phyloP scores from a whole-genome alignment of 2,329 filamentous ascomycete genomes.

The Aspergillus sp. region DNA sequence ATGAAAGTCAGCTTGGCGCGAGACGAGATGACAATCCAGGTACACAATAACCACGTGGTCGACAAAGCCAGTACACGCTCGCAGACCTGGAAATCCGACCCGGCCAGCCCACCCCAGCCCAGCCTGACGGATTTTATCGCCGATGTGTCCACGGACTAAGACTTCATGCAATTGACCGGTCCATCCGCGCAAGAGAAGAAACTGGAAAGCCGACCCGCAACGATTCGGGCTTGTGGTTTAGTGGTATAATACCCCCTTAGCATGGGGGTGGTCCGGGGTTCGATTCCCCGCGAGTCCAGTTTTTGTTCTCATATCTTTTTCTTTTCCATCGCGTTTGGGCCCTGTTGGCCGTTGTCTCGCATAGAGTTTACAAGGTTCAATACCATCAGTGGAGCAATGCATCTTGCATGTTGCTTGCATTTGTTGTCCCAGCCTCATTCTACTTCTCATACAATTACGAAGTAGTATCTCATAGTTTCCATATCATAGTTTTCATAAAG shows the following conservation, averaged over 20 bases:
- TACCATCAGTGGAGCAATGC: background rate
- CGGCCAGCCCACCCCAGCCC: background rate
- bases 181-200: background rate
- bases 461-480: too few relatives aligned
- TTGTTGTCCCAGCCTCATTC: too few relatives aligned
- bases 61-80: conserved; percentile 10
- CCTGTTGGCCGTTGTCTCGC: too few relatives aligned
- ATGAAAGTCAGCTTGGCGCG: conserved; percentile 24
- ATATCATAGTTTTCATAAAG: too few relatives aligned
- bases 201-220: background rate
- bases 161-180: background rate
- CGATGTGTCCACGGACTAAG: conserved; percentile 10
- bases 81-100: conserved; percentile 17
- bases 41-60: conserved; percentile 10
- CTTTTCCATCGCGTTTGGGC: background rate
- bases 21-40: conserved; percentile 18
- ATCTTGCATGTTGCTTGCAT: too few relatives aligned
- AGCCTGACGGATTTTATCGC: conserved; percentile 22
- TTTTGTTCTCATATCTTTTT: conserved; percentile 7
- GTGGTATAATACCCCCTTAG: conserved; percentile 43
- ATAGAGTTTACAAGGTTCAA: background rate
- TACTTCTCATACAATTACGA: too few relatives aligned
- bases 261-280: conserved; percentile 43
- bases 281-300: conserved; percentile 43
- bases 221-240: conserved; percentile 30